Base-by-base conservation (phyloP, 2,329 filamentous ascomycete species). In the Catunica adiposa region DNA sequence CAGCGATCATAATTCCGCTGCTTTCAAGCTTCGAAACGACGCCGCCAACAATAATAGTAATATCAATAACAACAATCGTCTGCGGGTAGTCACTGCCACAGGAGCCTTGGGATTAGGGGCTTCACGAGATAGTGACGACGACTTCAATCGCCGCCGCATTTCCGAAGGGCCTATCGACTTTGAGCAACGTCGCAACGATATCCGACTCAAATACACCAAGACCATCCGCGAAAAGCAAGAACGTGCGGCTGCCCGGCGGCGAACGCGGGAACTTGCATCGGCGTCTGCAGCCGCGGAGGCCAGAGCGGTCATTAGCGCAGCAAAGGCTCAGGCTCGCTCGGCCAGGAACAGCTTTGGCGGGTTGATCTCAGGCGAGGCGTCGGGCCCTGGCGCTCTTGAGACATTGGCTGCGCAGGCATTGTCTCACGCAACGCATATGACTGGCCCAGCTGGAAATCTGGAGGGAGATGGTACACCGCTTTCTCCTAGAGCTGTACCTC, bases 121-220 rank as follows among this genome's bases (percentile, higher is more conserved):
- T 25, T 17, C 8, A 11, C 44, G 5, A 9, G 44, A 26, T 17
- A 34, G 26, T 14, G 51, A 56, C 15, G 25, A 29, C 11, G 58
- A 60, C 20, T 56, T 58, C 22, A 59, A 51, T 44, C 61, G 75
- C 57, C 72, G 74, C 46, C 80, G 79, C 63, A 71, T 79, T 53
- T 77, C 77, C 1, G 70, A 89, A 58, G 83, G 83, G 1, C 83
- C 84, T 58, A 86, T 94, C 54, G 86, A 95, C 67, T 92, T 94
- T 65, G 87, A 84, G 58, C 85, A 86, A 61, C 78, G 87, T 53
- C 77, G 89, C 62, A 83, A 88, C 64, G 81, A 82, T 59, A 94
- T 94, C 62, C 84, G 89, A 62, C 79, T 88, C 56, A 88, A 87
- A 14, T 90, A 94, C 66, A 89, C 81, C 62, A 86, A 85, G 65